Evolutionary conservation across 129 eudicot genomes (phyloP).

Genomic region (Arctium minus): DNA sequence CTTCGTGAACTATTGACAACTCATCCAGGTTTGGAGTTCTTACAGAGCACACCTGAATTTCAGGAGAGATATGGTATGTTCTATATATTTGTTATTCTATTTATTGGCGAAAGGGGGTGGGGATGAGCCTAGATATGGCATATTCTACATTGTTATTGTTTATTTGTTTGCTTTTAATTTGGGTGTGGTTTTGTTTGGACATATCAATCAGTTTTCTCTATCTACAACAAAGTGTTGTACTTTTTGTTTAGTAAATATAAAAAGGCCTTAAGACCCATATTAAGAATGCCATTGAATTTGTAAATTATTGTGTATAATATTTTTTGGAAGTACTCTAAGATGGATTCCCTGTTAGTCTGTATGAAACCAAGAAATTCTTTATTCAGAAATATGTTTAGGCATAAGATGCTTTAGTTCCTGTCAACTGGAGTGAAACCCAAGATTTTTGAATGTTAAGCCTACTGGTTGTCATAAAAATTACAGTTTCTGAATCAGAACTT

Average conservation of each 20-base stretch:
- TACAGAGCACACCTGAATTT: constrained; percentile 89
- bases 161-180: background rate
- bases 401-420: background rate
- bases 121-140: background rate
- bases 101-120: background rate
- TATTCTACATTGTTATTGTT: background rate
- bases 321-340: background rate
- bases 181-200: background rate
- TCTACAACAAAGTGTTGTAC: background rate
- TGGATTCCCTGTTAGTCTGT: background rate
- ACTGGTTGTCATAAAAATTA: background rate
- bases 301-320: background rate
- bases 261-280: background rate
- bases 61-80: constrained; percentile 92
- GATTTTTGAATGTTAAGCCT: background rate
- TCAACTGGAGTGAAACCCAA: background rate
- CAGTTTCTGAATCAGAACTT: background rate
- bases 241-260: background rate
- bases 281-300: background rate
- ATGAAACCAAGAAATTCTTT: background rate
- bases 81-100: background rate
- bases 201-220: background rate
- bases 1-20: constrained; percentile 85
- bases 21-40: constrained; percentile 95
- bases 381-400: background rate